Evolutionary conservation across 2,329 filamentous ascomycete species (phyloP), one percentile per base, ranked within the genome.

Genomic region (Colletotrichum gloeosporioides): DNA sequence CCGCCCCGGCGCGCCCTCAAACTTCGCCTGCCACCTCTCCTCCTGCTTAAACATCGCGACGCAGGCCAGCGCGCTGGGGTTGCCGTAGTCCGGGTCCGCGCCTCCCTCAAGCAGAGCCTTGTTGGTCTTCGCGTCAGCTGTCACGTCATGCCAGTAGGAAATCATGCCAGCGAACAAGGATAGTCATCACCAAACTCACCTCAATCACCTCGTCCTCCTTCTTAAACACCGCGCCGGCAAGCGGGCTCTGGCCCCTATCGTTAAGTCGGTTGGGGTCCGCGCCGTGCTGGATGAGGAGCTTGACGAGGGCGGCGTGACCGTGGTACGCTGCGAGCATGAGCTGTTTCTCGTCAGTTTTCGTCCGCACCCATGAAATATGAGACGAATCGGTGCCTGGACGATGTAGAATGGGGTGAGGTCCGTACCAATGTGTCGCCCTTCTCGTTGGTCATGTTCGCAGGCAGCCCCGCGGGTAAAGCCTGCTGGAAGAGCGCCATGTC

Each of bases 301-400:
- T 87, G 31, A 93, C 92, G 0, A 94, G 88, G 0, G 89, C 86
- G 3, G 89, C 87, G 71, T 95, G 92, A 13, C 93, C 93, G 78
- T 95, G 90, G 79, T 95, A 95, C 0, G 93, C 89, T 1, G 93
- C 91, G 2, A 95, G 89, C 94, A 95, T 95, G 75, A 95, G 86
- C 90, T 92, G 67, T 44, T 53, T 5, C 18, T 36, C 36, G 63
- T 72, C 53, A 59, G n/a, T 61, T 4, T 4, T 16, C 13, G 34
- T n/a, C 16, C 39, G 3, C 4, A 34, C 27, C 27, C 18, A 10
- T 6, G 10, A 10, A 22, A 22, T 22, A 3, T 22, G 22, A 22
- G 22, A 22, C 22, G 22, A 22, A 22, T 22, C 22, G 22, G 22
- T 22, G 22, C 22, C 22, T 22, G 22, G 22, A 22, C 22, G 22